Base-by-base conservation (phyloP, 2,329 filamentous ascomycete genomes). In the Microascus cirrosus region DNA sequence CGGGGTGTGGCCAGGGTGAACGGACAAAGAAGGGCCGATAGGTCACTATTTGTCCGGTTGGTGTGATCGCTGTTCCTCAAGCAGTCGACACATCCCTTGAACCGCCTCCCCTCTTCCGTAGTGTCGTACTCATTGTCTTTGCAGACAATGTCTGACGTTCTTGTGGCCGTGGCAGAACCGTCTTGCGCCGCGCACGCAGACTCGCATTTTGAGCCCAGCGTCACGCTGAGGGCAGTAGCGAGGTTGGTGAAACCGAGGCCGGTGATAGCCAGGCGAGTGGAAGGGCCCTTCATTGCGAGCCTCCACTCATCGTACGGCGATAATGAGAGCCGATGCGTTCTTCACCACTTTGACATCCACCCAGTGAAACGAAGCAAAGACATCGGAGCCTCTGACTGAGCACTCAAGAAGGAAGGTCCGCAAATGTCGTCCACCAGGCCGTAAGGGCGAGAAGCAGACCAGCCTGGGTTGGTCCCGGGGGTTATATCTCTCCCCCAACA, bases 191-290 rank as follows among this genome's bases (percentile, higher is more conserved):
- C 59, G 58, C 80, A 83, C 1, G 75, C 59, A 0, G 73, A 65
- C 0, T 77, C 72, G 63, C 80, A 83, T 7, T 69, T 63, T 0
- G 80, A 83, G 11, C 75, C 75, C 0, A 79, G 76, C 1, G 77
- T 74, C 2, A 81, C 74, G 55, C 77, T 69, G 2, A 81, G 67
- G 2, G 71, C 72, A 11, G 53, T 10, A 2, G 53, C 55, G 45
- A 24, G 11, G 20, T 13, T 11, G 22, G 20, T 20, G 20, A 50
- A 22, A 6, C 8, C 45, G 20, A 50, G n/a, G 45, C 45, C 45
- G 13, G 24, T 22, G 5, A 24, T 11, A 20, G 45, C 45, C 3
- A 20, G 28, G 24, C 13, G 28, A n/a, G 20, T 2, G 18, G n/a
- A 24, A 15, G 11, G 18, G 15, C 28, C 20, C 32, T 24, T 45